phyloP scores from a whole-genome alignment of 179 eudicot species.

The Patellifolia procumbens region DNA sequence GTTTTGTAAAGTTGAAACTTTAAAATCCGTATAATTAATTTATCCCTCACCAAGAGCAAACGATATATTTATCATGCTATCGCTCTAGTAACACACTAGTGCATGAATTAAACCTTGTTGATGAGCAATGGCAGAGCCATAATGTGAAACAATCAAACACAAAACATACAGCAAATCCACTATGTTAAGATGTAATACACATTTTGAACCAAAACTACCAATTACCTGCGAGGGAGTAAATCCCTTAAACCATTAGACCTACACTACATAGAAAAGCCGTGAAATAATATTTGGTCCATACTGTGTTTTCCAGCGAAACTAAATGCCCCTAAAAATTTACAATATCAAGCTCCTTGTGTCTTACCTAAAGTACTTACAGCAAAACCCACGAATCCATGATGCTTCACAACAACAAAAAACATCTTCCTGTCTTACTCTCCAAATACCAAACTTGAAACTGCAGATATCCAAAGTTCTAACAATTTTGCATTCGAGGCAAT shows the following conservation, averaged over 20 bases:
- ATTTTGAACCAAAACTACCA: background rate
- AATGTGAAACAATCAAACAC: background rate
- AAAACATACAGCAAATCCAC: background rate
- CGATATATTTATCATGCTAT: no score
- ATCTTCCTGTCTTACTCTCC: background rate
- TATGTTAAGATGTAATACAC: background rate
- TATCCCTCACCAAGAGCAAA: no score
- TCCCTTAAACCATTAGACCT: background rate
- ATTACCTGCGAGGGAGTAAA: background rate
- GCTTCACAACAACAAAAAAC: background rate
- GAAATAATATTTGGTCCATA: background rate
- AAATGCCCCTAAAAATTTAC: conserved; percentile 24
- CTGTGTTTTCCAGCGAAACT: background rate
- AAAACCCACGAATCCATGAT: background rate
- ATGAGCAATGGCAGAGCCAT: no score
- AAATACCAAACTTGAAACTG: background rate
- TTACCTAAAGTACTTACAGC: conserved; percentile 20
- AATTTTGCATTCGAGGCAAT: background rate
- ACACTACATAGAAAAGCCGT: background rate
- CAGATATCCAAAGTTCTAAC: background rate
- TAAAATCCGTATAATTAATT: no score
- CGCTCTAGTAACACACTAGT: no score
- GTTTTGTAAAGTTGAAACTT: no score
- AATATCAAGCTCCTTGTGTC: conserved; percentile 7
- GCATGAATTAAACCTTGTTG: no score